Percentiles rank a stretch among this genome's conserved stretches.
Conservation (phyloP, 768 basidiomycete genomes). For the Pleurotus tuoliensis region DNA sequence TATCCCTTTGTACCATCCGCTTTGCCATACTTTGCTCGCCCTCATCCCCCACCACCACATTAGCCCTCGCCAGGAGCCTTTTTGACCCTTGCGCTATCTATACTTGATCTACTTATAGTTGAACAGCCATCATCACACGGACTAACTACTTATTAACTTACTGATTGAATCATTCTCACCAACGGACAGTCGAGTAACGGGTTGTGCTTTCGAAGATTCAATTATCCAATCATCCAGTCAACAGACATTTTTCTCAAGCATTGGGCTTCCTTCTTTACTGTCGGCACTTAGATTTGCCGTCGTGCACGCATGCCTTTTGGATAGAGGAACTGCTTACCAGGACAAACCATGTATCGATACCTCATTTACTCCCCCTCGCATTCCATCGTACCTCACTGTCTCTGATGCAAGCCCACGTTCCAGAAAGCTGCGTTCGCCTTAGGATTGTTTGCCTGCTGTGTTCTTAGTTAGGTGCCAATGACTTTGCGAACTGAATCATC, state of each 20-base stretch:
- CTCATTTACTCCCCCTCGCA: not conserved
- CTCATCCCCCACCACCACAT: no score
- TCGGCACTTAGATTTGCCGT: not conserved
- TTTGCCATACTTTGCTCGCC: no score
- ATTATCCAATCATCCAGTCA: not conserved
- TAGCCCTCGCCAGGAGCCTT: no score
- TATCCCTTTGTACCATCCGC: no score
- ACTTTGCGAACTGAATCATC: no score
- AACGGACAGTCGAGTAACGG: slow-evolving; percentile 3
- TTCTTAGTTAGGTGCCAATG: no score
- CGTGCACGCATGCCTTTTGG: not conserved
- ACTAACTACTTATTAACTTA: slow-evolving; percentile 5
- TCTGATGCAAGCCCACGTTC: not conserved
- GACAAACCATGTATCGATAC: not conserved
- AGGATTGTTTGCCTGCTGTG: not conserved
- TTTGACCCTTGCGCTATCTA: not conserved
- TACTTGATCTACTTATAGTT: slow-evolving; percentile 8
- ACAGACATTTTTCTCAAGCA: no score
- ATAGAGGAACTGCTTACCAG: not conserved
- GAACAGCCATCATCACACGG: slow-evolving; percentile 4
- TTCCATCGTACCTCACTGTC: not conserved
- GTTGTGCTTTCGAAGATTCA: not conserved
- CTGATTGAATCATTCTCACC: slow-evolving; percentile 1
- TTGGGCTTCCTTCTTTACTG: not conserved
- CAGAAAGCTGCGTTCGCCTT: not conserved